Evolutionary conservation across 257 asterid genomes (phyloP).

Genomic region (Nicotiana undulata): DNA sequence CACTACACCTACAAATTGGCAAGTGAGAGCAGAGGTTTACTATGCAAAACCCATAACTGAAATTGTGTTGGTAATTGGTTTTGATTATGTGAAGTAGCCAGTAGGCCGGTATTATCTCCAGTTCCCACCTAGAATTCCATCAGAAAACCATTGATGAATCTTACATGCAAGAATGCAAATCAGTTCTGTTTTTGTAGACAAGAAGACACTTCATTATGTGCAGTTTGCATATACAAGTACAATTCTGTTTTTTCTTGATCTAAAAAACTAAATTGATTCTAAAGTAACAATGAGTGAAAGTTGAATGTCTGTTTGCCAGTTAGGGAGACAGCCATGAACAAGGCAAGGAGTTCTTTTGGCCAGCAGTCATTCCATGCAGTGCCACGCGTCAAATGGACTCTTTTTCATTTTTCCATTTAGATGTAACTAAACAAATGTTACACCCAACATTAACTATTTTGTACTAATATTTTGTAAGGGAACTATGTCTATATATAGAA

Average conservation of each 20-base stretch:
- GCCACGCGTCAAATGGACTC: slow-evolving; percentile 1
- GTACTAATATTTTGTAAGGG: too few species aligned
- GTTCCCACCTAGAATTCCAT: too few species aligned
- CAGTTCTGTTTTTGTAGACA: too few species aligned
- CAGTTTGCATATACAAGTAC: neutral
- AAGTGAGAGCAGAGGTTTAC: neutral
- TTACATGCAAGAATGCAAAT: neutral
- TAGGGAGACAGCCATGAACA: neutral
- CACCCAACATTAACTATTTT: too few species aligned
- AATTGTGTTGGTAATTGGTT: neutral
- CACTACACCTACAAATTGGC: neutral
- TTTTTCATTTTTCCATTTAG: too few species aligned
- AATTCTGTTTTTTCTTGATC: neutral
- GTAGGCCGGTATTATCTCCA: too few species aligned
- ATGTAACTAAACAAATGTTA: too few species aligned
- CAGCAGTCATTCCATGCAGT: neutral
- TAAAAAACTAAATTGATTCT: neutral
- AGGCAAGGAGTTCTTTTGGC: neutral
- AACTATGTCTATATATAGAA: too few species aligned
- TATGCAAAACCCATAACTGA: neutral
- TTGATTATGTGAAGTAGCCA: neutral
- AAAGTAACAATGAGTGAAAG: neutral
- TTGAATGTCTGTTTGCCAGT: neutral
- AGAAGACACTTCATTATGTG: neutral
- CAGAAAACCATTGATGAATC: neutral